phyloP scores from a whole-genome alignment of 2,329 filamentous ascomycete species.

The Epicoccum sorghinum region DNA sequence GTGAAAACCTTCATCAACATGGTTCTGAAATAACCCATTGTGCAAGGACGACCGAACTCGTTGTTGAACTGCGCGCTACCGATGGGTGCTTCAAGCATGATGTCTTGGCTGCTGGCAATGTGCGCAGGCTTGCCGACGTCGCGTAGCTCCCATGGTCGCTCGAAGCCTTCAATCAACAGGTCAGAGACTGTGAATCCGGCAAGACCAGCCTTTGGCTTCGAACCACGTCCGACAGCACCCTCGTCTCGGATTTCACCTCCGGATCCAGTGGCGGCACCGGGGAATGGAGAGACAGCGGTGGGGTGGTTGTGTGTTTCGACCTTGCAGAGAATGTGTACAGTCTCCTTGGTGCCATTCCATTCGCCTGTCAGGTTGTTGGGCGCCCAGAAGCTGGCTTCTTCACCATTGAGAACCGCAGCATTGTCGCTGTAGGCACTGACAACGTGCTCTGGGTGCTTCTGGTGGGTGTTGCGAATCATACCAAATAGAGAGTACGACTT shows the following conservation, averaged over 20 bases:
- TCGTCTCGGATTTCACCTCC: conserved; percentile 97
- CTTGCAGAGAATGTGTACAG: conserved; percentile 86
- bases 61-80: conserved; percentile 97
- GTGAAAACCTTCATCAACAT: conserved; percentile 72
- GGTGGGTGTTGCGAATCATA: conserved; percentile 97
- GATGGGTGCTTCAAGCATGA: conserved; percentile 97
- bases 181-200: conserved; percentile 95
- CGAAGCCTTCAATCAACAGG: conserved; percentile 82
- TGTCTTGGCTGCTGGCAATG: conserved; percentile 91
- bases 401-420: conserved; percentile 85
- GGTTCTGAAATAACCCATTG: conserved; percentile 90
- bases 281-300: conserved; percentile 90
- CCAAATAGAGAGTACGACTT: conserved; percentile 85
- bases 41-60: conserved; percentile 90
- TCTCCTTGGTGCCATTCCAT: conserved; percentile 86
- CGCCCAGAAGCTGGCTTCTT: conserved; percentile 78
- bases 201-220: conserved; percentile 89
- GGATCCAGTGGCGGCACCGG: conserved; percentile 92
- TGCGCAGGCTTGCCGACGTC: conserved; percentile 89
- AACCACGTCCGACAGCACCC: conserved; percentile 90
- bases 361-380: conserved; percentile 84
- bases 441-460: conserved; percentile 76
- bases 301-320: conserved; percentile 99
- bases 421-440: conserved; percentile 98
- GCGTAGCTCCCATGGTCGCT: conserved; percentile 81